Evolutionary conservation across 176 grass and related monocot species (phyloP), one percentile per base, ranked within the genome.

Genomic region (Cymbopogon citratus): DNA sequence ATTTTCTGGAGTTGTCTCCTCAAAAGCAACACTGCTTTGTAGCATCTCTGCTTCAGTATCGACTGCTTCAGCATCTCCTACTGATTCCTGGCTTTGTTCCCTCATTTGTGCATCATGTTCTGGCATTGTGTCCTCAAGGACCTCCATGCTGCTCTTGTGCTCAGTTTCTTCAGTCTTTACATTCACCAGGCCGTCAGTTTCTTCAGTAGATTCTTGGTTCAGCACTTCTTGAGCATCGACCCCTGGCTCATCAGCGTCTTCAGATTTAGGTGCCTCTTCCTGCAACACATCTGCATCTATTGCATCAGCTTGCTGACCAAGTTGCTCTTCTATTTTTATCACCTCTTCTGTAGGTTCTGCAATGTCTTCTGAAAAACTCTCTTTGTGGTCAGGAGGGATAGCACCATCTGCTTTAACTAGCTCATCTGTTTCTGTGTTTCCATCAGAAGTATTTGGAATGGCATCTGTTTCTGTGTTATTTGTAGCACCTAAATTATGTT

Each of bases 171-270:
- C 63, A 52, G 21, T 51, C 61, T 56, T 76, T 81, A 27, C 82
- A 56, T 9, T 14, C 15, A 76, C 21, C 19, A 38, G 25, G 24
- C 28, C 77, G 26, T 63, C 76, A 39, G 43, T 65, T 44, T 85
- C 64, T 85, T 73, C 60, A 66, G 56, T 16, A 64, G 36, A 35
- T 73, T 89, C 78, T 86, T 89, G 66, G 7, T 82, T 65, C 28
- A 76, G 21, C 65, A 45, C 77, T 83, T 83, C 74, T 34, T 85
- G 78, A 73, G 67, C 54, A 81, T 54, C 12, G 7, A 36, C 66
- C 15, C n/a, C 64, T 23, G 12, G 34, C 7, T 66, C 78, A 46
- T 64, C 21, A 48, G 25, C 26, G 9, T 66, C 35, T 61, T 48
- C 66, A 82, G 43, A 65, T 77, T 71, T 39, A 81, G 66, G 14